phyloP scores from a whole-genome alignment of 495 filamentous ascomycete genomes.

The Podospora sp. region DNA sequence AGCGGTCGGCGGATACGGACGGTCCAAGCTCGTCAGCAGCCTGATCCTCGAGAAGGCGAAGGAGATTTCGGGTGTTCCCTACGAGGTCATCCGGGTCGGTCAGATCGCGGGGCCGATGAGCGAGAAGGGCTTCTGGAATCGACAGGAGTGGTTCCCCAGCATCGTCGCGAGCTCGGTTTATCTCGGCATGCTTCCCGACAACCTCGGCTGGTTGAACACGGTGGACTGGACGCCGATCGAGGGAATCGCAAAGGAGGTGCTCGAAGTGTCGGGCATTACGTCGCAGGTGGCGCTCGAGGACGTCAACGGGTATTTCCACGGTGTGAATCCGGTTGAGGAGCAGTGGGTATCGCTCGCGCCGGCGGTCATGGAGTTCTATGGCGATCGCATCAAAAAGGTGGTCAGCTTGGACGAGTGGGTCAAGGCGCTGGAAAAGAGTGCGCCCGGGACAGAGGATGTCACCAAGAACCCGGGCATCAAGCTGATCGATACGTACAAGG shows the following conservation, averaged over 20 bases:
- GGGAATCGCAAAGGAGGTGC: slow-evolving; percentile 43
- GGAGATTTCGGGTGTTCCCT: slow-evolving; percentile 41
- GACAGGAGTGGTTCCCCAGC: slow-evolving; percentile 60
- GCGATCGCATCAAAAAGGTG: slow-evolving; percentile 38
- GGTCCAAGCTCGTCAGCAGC: slow-evolving; percentile 58
- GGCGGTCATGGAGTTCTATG: slow-evolving; percentile 42
- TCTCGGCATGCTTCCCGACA: slow-evolving; percentile 43
- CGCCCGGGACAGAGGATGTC: slow-evolving; percentile 32
- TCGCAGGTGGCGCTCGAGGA: slow-evolving; percentile 28
- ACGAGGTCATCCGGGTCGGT: slow-evolving; percentile 56
- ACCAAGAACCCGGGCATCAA: slow-evolving; percentile 48
- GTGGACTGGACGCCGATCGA: slow-evolving; percentile 62
- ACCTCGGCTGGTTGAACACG: slow-evolving; percentile 41
- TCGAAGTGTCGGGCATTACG: slow-evolving; percentile 41
- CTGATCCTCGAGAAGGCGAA: slow-evolving; percentile 50
- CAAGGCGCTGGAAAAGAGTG: slow-evolving; percentile 39
- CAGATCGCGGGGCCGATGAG: slow-evolving; percentile 58
- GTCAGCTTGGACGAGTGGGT: slow-evolving; percentile 49
- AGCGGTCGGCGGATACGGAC: slow-evolving; percentile 54
- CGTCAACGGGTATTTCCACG: slow-evolving; percentile 51
- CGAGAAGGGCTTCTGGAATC: slow-evolving; percentile 54
- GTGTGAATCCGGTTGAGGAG: slow-evolving; percentile 45
- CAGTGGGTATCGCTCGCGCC: slow-evolving; percentile 41
- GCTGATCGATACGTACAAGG: slow-evolving; percentile 47
- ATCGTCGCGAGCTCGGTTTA: slow-evolving; percentile 49